Percentiles rank a stretch among this genome's conserved stretches.
Conservation (phyloP, 2,329 filamentous ascomycete genomes). For the Pseudocercospora musae region DNA sequence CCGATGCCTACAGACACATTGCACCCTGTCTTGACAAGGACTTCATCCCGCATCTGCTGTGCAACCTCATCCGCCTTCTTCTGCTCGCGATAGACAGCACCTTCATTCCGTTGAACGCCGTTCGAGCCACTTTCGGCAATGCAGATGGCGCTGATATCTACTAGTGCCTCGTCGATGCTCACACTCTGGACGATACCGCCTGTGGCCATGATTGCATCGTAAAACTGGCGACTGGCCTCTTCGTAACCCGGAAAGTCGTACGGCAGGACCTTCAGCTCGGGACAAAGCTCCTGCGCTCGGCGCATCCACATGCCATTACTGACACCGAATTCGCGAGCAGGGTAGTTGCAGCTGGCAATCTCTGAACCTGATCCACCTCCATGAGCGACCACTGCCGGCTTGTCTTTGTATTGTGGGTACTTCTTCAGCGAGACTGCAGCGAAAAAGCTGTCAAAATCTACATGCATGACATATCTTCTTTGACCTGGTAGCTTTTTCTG, state of each 20-base stretch:
- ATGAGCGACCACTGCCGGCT: conserved; percentile 86
- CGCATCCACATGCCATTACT: conserved; percentile 99
- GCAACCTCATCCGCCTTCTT: conserved; percentile 72
- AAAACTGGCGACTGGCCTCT: conserved; percentile 83
- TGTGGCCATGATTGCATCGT: conserved; percentile 73
- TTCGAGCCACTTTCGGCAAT: conserved; percentile 63
- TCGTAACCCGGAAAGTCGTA: conserved; percentile 97
- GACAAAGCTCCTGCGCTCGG: conserved; percentile 74
- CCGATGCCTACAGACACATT: conserved; percentile 92
- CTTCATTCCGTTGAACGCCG: conserved; percentile 63
- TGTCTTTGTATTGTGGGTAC: conserved; percentile 69
- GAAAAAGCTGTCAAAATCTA: conserved; percentile 99
- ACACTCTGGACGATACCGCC: conserved; percentile 90
- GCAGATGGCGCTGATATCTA: conserved; percentile 75
- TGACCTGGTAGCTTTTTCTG: conserved; percentile 59
- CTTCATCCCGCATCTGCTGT: conserved; percentile 59
- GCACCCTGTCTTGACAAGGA: conserved; percentile 75
- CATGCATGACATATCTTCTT: conserved; percentile 83
- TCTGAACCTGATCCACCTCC: conserved; percentile 81
- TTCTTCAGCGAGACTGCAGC: conserved; percentile 85
- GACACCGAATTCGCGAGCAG: conserved; percentile 77
- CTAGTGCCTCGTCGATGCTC: conserved; percentile 89
- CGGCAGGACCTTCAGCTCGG: conserved; percentile 81
- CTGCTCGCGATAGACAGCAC: conserved; percentile 73
- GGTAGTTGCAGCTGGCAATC: conserved; percentile 97